Percentiles rank a stretch among this genome's conserved stretches.
Evolutionary conservation across 2,329 filamentous ascomycete genomes (phyloP).

Genomic region (Calonectria hongkongensis): DNA sequence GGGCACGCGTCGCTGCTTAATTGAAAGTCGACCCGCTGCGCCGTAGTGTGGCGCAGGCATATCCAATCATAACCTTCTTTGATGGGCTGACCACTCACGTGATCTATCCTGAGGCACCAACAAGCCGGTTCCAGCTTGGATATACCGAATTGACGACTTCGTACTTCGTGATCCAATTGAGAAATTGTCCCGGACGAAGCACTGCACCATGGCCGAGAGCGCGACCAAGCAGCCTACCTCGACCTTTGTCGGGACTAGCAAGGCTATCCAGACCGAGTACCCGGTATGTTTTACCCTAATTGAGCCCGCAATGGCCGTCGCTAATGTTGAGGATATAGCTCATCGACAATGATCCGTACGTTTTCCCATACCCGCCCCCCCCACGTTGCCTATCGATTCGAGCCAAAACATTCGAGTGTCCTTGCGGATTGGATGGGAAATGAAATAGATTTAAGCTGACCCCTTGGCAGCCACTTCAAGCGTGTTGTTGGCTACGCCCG

Average conservation of each 20-base stretch:
- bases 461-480: constrained; percentile 83
- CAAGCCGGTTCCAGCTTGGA: constrained; percentile 49
- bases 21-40: constrained; percentile 44
- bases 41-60: constrained; percentile 14
- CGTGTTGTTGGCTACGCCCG: constrained; percentile 93
- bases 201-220: constrained; percentile 62
- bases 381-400: constrained; percentile 26
- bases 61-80: constrained; percentile 43
- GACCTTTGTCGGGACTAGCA: constrained; percentile 71
- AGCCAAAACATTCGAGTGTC: background rate
- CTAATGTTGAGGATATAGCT: constrained; percentile 76
- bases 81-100: constrained; percentile 57
- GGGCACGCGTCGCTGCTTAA: constrained; percentile 54
- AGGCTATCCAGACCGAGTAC: constrained; percentile 87
- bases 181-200: constrained; percentile 54
- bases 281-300: constrained; percentile 77
- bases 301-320: constrained; percentile 45
- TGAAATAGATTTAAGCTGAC: constrained; percentile 56
- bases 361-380: constrained; percentile 37
- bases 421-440: background rate
- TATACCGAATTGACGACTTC: constrained; percentile 51
- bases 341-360: constrained; percentile 98
- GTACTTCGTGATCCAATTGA: constrained; percentile 54
- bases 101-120: constrained; percentile 58
- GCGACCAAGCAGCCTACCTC: constrained; percentile 61